A percentile compares a stretch with the other conserved stretches of the same genome.
These are phyloP conservation scores for Solanum hybrid DNA, from an alignment of 305 asterid species.

Conservation along the genomic window DNA sequence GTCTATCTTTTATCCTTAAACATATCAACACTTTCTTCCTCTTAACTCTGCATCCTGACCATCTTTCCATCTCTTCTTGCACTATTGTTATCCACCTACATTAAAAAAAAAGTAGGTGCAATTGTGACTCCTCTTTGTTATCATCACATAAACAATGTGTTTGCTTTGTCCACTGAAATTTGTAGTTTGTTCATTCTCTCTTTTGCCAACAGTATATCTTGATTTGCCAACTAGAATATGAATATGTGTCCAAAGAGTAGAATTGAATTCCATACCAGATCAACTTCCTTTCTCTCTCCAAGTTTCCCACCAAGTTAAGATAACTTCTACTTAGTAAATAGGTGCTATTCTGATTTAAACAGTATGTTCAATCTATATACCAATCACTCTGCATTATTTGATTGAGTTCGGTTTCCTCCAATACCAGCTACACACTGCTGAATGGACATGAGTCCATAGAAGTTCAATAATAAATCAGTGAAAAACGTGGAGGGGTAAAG, in stretches of 20 bases:
- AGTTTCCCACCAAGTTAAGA: neutral
- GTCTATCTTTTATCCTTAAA: neutral
- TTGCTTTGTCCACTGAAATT: neutral
- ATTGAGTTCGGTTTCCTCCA: neutral
- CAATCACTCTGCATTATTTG: neutral
- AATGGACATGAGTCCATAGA: neutral
- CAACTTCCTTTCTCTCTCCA: neutral
- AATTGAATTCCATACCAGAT: neutral
- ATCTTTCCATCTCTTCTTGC: neutral
- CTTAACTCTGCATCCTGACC: neutral
- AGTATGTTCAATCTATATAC: neutral
- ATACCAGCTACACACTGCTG: neutral
- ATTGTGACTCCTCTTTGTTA: neutral
- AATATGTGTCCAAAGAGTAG: neutral
- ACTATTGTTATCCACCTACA: neutral
- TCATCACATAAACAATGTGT: neutral
- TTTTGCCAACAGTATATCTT: neutral
- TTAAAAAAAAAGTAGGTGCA: neutral
- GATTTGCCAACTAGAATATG: neutral
- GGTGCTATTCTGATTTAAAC: neutral
- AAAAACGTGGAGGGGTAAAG: neutral
- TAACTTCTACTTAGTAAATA: no score
- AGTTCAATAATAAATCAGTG: neutral
- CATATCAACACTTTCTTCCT: neutral
- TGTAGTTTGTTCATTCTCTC: neutral